Base-by-base conservation (phyloP, 2,329 filamentous ascomycete species). In the Septoria petroselini region DNA sequence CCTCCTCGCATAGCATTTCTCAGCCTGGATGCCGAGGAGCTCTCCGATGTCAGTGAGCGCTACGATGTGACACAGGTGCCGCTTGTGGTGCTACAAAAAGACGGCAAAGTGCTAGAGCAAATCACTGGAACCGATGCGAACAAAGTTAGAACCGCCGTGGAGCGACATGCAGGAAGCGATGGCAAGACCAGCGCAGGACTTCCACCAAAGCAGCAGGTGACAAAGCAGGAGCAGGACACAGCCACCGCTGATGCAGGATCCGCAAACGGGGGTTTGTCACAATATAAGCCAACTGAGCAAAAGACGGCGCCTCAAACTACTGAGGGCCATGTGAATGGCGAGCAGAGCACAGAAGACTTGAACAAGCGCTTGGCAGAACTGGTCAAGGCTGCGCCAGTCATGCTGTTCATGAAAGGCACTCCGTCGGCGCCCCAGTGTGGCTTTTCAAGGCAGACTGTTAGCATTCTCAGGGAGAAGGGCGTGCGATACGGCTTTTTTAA, bases 401-500 rank as follows among this genome's bases (percentile, higher is more conserved):
- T 98, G 93, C 77, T 98, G 21, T 98, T 98, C 72, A 95, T 95
- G 89, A 95, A 95, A 75, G 91, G 90, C n/a, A 94, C 88, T 2
- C 90, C 90, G 0, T 88, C 84, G 58, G 80, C 82, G 25, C 90
- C 90, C 1, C 87, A 95, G 70, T 95, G 91, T 65, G 90, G 93
- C 2, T 98, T 98, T 73, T 95, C 88, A 59, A 78, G 91, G 60
- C 90, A 96, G 73, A 75, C 95, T 37, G 93, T 98, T 35, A 83
- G 76, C 19, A 81, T 98, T 39, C 73, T 98, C 62, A 81, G 93
- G 44, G 91, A 97, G 72, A 85, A 89, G 66, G 86, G 86, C 41
- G 86, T 98, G 53, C 89, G 95, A 68, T 98, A 97, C 69, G 93
- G 93, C 15, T 98, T 98, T 77, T 98, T 98, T 77, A 97, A 98